These are phyloP conservation scores for Mycothermus thermophilus DNA, from an alignment of 495 filamentous ascomycete species.

Conservation along the genomic window DNA sequence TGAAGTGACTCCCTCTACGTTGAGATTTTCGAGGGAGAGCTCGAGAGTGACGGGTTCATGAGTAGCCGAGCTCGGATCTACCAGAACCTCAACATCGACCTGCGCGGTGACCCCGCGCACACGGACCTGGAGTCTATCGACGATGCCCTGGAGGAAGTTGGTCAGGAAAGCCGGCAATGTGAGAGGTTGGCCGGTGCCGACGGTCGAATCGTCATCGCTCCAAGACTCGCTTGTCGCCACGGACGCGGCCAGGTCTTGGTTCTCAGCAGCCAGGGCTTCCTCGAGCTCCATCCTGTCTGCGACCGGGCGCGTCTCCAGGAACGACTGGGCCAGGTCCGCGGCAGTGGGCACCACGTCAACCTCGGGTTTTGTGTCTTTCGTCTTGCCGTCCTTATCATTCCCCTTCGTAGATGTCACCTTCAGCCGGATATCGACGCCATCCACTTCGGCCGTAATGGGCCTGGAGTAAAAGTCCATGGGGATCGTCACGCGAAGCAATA, in stretches of 20 bases:
- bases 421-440: slow-evolving; percentile 62
- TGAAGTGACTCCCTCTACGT: slow-evolving; percentile 49
- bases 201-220: slow-evolving; percentile 47
- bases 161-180: slow-evolving; percentile 72
- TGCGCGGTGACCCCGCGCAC: slow-evolving; percentile 45
- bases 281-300: slow-evolving; percentile 65
- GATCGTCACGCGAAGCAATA: slow-evolving; percentile 58
- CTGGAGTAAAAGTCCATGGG: slow-evolving; percentile 71
- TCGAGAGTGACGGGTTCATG: slow-evolving; percentile 47
- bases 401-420: slow-evolving; percentile 25
- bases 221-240: slow-evolving; percentile 43
- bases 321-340: slow-evolving; percentile 75
- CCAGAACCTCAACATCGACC: slow-evolving; percentile 48
- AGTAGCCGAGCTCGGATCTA: slow-evolving; percentile 40
- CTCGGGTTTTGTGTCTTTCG: slow-evolving; percentile 7
- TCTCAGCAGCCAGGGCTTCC: slow-evolving; percentile 55
- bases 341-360: slow-evolving; percentile 53
- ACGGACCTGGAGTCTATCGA: slow-evolving; percentile 61
- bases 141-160: slow-evolving; percentile 67
- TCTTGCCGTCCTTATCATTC: slow-evolving; percentile 19
- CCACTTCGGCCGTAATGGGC: slow-evolving; percentile 60
- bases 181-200: slow-evolving; percentile 60
- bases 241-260: slow-evolving; percentile 47
- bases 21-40: slow-evolving; percentile 50
- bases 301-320: slow-evolving; percentile 64